Base-by-base conservation (phyloP, 2,329 filamentous ascomycete species). In the Knufia petricola region DNA sequence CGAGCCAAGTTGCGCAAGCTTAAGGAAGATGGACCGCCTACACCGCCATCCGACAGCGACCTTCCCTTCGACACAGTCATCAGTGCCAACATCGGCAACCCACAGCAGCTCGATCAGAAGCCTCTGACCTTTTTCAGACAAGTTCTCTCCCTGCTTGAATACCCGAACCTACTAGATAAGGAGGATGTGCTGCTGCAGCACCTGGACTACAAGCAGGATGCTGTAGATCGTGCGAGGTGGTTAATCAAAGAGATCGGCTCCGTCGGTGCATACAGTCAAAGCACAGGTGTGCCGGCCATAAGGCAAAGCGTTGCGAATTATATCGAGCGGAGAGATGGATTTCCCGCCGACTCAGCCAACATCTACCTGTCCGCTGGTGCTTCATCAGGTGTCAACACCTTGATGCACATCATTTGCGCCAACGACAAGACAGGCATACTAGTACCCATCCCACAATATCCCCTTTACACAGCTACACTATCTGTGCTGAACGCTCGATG, bases 41-140 rank as follows among this genome's bases (percentile, higher is more conserved):
- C 56, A 20, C 56, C 52, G 71, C 73, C 56, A 76, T 75, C 70
- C 66, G 54, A 52, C 2, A 54, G 56, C 50, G 65, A 66, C 62
- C 75, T 96, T 44, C 90, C 92, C 42, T 98, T 98, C 68, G 76
- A 86, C 60, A 78, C 87, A 52, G 83, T 98, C 68, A 90, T 98
- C 71, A 89, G 86, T 55, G 92, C 92, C 69, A 98, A 98, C 72
- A 98, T 98, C 63, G 92, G 92, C 64, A 98, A 98, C 74, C 92
- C 92, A 3, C 92, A 98, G 70, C 92, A 98, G 71, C 81, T 98
- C 55, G 92, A 95, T 71, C 92, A 98, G 77, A 94, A 96, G 50
- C 92, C 92, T 62, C 90, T 98, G 62, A 98, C 92, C 59, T 98
- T 95, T 76, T 95, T 98, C 80, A 83, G 92, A 59, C 90, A 98